phyloP scores from a whole-genome alignment of 2,329 filamentous ascomycete genomes.

The Dryadomyces quercus-mongolicae region DNA sequence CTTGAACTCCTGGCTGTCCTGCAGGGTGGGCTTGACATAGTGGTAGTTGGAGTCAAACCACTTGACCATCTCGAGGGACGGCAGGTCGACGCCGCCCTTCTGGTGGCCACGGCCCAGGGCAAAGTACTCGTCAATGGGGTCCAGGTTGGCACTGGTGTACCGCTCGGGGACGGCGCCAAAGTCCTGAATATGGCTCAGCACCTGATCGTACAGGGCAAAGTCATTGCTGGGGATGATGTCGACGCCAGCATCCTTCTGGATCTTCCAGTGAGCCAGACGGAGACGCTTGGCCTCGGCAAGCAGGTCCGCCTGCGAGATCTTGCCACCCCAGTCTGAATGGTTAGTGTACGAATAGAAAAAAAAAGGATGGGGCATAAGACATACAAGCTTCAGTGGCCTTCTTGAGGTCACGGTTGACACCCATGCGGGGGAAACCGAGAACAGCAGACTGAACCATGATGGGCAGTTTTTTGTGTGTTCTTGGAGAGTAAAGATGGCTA shows the following conservation, averaged over 20 bases:
- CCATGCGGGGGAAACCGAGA: conserved; percentile 98
- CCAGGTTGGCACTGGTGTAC: conserved; percentile 81
- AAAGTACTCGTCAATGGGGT: conserved; percentile 93
- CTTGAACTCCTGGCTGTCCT: conserved; percentile 94
- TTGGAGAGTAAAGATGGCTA: no score
- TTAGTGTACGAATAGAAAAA: background rate
- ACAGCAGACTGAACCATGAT: conserved; percentile 59
- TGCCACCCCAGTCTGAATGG: conserved; percentile 64
- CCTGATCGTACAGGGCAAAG: conserved; percentile 97
- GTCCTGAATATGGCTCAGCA: conserved; percentile 95
- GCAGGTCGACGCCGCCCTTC: conserved; percentile 86
- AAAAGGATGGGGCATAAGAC: conserved; percentile 16
- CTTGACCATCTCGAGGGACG: conserved; percentile 97
- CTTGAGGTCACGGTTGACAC: conserved; percentile 97
- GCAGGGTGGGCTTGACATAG: conserved; percentile 98
- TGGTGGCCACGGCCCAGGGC: conserved; percentile 99
- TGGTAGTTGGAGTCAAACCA: conserved; percentile 99
- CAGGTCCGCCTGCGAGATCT: conserved; percentile 84
- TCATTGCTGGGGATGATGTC: conserved; percentile 98
- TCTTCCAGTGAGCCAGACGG: conserved; percentile 95
- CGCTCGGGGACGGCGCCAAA: conserved; percentile 89
- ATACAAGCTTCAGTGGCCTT: conserved; percentile 93
- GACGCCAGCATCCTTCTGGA: conserved; percentile 97
- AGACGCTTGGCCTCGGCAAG: conserved; percentile 93
- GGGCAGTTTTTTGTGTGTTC: conserved; percentile 5